phyloP scores from a whole-genome alignment of 495 filamentous ascomycete species.

The Penicillium steckii region DNA sequence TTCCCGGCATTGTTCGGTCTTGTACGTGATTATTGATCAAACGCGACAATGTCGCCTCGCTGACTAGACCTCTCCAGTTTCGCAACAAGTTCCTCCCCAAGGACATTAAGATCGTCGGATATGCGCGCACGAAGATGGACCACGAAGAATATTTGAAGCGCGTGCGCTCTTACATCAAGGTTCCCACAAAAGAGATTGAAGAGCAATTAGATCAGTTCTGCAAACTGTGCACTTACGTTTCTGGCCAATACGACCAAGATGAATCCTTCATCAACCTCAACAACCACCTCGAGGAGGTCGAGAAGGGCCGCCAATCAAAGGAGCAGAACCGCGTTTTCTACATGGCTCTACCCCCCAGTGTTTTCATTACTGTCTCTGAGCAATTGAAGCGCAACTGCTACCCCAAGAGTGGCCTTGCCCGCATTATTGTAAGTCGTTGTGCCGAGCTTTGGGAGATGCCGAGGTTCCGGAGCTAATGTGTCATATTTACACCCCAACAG shows the following conservation, averaged over 20 bases:
- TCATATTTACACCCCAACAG: constrained; percentile 41
- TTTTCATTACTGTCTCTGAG: constrained; percentile 96
- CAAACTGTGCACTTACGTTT: constrained; percentile 84
- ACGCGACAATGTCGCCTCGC: neutral
- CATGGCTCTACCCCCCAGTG: constrained; percentile 97
- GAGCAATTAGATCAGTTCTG: constrained; percentile 90
- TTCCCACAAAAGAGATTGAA: constrained; percentile 95
- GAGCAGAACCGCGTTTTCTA: constrained; percentile 96
- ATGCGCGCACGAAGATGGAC: constrained; percentile 99
- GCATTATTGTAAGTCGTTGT: constrained; percentile 73
- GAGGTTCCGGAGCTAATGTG: constrained; percentile 7
- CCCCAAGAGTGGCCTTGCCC: constrained; percentile 80
- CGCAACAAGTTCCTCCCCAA: constrained; percentile 98
- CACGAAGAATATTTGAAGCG: constrained; percentile 89
- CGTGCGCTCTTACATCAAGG: constrained; percentile 98
- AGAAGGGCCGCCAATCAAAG: constrained; percentile 63
- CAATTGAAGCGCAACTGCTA: constrained; percentile 98
- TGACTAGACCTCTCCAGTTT: constrained; percentile 55
- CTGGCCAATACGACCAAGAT: constrained; percentile 96
- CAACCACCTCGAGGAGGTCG: constrained; percentile 85
- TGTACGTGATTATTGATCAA: constrained; percentile 55
- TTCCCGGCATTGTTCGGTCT: constrained; percentile 98
- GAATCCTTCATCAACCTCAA: constrained; percentile 88
- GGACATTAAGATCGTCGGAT: constrained; percentile 96
- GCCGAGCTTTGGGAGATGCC: neutral